Evolutionary conservation across 2,329 filamentous ascomycete species (phyloP).

Genomic region (Ascochyta pisi): DNA sequence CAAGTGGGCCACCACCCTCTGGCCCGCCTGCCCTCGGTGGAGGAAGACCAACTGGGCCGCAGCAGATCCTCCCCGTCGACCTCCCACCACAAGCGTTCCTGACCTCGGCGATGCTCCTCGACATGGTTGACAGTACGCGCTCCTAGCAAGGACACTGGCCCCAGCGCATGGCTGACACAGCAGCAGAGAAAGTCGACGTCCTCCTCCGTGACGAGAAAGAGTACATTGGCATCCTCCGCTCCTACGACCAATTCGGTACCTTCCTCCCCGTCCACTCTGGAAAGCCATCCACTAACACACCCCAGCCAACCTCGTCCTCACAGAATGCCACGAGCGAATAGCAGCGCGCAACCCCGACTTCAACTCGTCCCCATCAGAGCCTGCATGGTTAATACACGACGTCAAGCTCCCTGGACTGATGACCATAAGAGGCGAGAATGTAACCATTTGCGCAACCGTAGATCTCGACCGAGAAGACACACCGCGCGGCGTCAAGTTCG

Average conservation of each 20-base stretch:
- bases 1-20: constrained; percentile 61
- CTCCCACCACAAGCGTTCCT: constrained; percentile 97
- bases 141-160: constrained; percentile 12
- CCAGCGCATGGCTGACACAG: constrained; percentile 22
- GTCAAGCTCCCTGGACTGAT: constrained; percentile 84
- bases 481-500: constrained; percentile 73
- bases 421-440: constrained; percentile 93
- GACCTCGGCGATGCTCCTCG: constrained; percentile 91
- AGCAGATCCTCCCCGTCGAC: constrained; percentile 40
- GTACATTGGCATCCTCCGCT: constrained; percentile 87
- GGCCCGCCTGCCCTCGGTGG: constrained; percentile 40
- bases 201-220: constrained; percentile 92
- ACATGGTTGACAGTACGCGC: constrained; percentile 87
- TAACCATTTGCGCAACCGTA: constrained; percentile 93
- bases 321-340: constrained; percentile 88
- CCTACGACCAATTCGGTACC: constrained; percentile 97
- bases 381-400: constrained; percentile 75
- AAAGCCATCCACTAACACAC: constrained; percentile 15
- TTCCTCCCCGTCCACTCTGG: background rate
- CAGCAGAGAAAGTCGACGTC: constrained; percentile 89
- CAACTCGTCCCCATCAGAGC: constrained; percentile 28
- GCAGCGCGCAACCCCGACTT: constrained; percentile 65
- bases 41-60: constrained; percentile 30
- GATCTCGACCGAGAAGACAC: constrained; percentile 97
- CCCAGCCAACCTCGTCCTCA: constrained; percentile 89